Evolutionary conservation across 176 grass and related monocot species (phyloP).

Genomic region (Urochloa ruziziensis): DNA sequence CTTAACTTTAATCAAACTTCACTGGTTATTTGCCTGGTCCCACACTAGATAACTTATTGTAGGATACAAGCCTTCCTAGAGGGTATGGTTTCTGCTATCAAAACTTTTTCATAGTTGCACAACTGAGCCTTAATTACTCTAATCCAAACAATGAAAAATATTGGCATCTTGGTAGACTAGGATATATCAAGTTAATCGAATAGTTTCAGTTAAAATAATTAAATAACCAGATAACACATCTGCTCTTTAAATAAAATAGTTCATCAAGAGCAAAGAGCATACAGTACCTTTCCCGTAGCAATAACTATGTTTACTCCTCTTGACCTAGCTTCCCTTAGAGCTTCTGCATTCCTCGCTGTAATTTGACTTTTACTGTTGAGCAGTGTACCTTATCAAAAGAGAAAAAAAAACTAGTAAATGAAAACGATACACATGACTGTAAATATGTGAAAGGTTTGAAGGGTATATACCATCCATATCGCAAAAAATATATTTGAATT

Average conservation of each 20-base stretch:
- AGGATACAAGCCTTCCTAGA: not conserved
- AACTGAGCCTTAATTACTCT: not conserved
- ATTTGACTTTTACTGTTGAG: conserved; percentile 96
- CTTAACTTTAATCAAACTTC: conserved; percentile 4
- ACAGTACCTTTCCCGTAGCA: conserved; percentile 88
- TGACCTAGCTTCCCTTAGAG: conserved; percentile 82
- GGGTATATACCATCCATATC: conserved; percentile 86
- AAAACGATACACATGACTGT: conserved; percentile 12
- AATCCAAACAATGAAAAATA: not conserved
- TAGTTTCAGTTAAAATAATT: not conserved
- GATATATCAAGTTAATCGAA: not conserved
- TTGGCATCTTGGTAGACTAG: not conserved
- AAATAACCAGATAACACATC: not conserved
- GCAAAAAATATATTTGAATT: conserved; percentile 94
- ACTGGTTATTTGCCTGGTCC: not conserved
- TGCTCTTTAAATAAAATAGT: not conserved
- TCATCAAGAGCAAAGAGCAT: not conserved
- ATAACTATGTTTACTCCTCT: conserved; percentile 93
- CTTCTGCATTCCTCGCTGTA: conserved; percentile 70
- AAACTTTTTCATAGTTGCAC: not conserved
- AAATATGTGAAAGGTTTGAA: conserved; percentile 23
- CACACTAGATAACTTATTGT: not conserved
- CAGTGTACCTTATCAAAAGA: conserved; percentile 70
- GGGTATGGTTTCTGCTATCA: too few species aligned
- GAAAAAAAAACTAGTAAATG: conserved; percentile 15